Conservation (phyloP, 805 yeast genomes). For the Candida coquimbonensis region DNA sequence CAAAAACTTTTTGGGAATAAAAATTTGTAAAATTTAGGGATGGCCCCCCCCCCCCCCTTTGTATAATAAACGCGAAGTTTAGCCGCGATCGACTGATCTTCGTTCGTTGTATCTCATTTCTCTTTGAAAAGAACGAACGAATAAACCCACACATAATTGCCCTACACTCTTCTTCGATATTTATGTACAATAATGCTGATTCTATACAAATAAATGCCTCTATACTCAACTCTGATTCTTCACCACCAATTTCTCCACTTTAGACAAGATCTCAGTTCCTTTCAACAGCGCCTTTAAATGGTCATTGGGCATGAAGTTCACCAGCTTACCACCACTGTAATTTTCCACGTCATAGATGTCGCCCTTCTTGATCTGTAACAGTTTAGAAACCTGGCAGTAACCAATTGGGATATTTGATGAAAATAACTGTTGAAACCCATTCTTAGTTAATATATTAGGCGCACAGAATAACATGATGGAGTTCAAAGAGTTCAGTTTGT, state of each 20-base stretch:
- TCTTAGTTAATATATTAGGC: slow-evolving; percentile 15
- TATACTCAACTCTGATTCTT: neutral
- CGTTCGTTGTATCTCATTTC: no score
- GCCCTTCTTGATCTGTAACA: neutral
- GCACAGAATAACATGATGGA: slow-evolving; percentile 19
- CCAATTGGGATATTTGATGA: slow-evolving; percentile 16
- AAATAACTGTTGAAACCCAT: slow-evolving; percentile 17
- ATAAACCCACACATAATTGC: no score
- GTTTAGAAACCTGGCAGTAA: slow-evolving; percentile 15
- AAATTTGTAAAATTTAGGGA: no score
- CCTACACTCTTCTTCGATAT: no score
- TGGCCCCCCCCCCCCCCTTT: no score
- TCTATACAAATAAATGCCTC: neutral
- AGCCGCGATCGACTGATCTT: no score
- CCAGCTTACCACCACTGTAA: slow-evolving; percentile 4
- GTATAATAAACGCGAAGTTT: no score
- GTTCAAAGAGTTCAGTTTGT: slow-evolving; percentile 5
- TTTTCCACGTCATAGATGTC: slow-evolving; percentile 8
- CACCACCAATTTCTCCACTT: neutral
- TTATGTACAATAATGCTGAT: neutral
- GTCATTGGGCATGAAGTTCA: slow-evolving; percentile 15
- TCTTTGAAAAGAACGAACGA: no score
- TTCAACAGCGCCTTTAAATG: slow-evolving; percentile 9
- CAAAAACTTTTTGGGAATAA: no score
- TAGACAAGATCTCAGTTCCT: slow-evolving; percentile 6